A percentile compares a stretch with the other conserved stretches of the same genome.
phyloP scores from a whole-genome alignment of 2,329 filamentous ascomycete species.

The Didymella segeticola region DNA sequence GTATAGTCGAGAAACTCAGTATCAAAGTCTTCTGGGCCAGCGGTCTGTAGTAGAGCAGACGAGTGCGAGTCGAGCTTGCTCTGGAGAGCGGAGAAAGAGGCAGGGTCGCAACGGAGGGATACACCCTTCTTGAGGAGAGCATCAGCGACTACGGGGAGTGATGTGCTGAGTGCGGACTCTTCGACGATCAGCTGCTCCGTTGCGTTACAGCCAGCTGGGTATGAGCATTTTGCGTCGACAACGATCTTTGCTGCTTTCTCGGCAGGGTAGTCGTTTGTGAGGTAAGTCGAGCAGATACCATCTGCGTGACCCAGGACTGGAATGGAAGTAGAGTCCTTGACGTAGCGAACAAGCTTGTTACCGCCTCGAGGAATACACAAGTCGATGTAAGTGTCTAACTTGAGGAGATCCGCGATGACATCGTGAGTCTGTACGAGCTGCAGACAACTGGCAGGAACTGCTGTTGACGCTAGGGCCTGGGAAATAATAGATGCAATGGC shows the following conservation, averaged over 20 bases:
- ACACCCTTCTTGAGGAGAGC: slow-evolving; percentile 80
- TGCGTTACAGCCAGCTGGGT: slow-evolving; percentile 94
- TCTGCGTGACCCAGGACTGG: slow-evolving; percentile 96
- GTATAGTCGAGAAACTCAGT: slow-evolving; percentile 90
- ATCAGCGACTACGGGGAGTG: slow-evolving; percentile 75
- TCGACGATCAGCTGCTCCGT: slow-evolving; percentile 92
- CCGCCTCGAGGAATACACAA: slow-evolving; percentile 92
- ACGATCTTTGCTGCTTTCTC: slow-evolving; percentile 77
- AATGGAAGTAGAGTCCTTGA: slow-evolving; percentile 90
- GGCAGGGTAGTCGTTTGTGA: slow-evolving; percentile 78
- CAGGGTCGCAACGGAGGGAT: slow-evolving; percentile 77
- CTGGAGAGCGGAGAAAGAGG: slow-evolving; percentile 69
- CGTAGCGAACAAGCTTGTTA: slow-evolving; percentile 87
- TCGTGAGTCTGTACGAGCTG: slow-evolving; percentile 95
- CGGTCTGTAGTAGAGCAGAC: slow-evolving; percentile 64
- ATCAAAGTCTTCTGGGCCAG: slow-evolving; percentile 74
- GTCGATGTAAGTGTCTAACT: slow-evolving; percentile 86
- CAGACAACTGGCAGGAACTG: slow-evolving; percentile 84
- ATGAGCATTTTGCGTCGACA: slow-evolving; percentile 91
- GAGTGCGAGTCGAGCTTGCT: slow-evolving; percentile 53
- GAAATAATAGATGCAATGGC: slow-evolving; percentile 89
- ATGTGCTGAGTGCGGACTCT: slow-evolving; percentile 67
- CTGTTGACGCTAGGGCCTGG: slow-evolving; percentile 71
- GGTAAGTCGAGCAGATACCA: slow-evolving; percentile 86
- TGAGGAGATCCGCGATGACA: slow-evolving; percentile 85